phyloP scores from a whole-genome alignment of 192 early-diverging fungal genomes.

The Spizellomyces punctatus region DNA sequence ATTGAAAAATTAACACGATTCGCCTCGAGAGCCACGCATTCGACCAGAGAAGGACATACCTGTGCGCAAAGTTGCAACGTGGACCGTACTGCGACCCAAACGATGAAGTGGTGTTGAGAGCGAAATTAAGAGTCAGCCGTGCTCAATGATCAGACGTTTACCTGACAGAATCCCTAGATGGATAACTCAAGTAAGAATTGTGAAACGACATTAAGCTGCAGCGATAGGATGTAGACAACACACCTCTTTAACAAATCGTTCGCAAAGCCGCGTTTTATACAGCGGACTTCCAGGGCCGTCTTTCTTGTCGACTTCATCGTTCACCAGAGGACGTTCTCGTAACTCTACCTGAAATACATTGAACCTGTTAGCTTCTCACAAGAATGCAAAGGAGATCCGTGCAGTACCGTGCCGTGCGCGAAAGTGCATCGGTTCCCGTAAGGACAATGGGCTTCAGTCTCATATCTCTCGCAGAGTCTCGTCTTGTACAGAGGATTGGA shows the following conservation, averaged over 20 bases:
- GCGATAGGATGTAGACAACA: neutral
- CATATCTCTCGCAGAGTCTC: constrained; percentile 80
- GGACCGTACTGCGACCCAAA: constrained; percentile 67
- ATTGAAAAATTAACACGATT: neutral
- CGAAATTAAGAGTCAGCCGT: constrained; percentile 48
- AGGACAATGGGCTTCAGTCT: constrained; percentile 73
- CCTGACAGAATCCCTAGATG: constrained; percentile 3
- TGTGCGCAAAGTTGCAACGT: constrained; percentile 82
- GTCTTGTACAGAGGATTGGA: constrained; percentile 88
- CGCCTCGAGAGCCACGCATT: too few relatives aligned
- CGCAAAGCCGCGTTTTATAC: constrained; percentile 84
- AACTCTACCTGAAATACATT: constrained; percentile 45
- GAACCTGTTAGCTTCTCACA: neutral
- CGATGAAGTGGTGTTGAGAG: too few relatives aligned
- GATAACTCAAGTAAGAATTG: neutral
- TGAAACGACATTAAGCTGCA: too few relatives aligned
- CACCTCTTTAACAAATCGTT: constrained; percentile 74
- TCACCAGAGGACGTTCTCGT: constrained; percentile 52
- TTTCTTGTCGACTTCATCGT: constrained; percentile 16
- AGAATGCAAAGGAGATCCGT: neutral
- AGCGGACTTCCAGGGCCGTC: constrained; percentile 63
- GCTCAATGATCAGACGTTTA: neutral
- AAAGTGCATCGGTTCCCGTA: constrained; percentile 74
- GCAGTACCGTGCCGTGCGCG: constrained; percentile 64
- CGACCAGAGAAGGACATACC: neutral